A percentile compares a stretch with the other conserved stretches of the same genome.
These are phyloP conservation scores for Gossypium trilobum DNA, from an alignment of 441 rosid species.

Conservation along the genomic window DNA sequence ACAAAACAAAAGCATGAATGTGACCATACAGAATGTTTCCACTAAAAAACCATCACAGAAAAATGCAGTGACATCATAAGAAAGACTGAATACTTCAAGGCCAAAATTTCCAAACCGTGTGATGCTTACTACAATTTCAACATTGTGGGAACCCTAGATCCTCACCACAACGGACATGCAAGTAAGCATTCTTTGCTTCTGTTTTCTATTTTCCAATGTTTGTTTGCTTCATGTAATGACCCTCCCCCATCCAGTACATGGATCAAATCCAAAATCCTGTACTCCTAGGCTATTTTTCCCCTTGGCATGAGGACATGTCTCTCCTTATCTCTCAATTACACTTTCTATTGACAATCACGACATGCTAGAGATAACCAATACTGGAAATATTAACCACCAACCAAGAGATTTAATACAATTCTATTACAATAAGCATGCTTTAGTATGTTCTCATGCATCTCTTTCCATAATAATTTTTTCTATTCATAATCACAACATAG, in stretches of 20 bases:
- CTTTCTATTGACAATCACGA: neutral
- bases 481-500: neutral
- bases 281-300: neutral
- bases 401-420: conserved; percentile 77
- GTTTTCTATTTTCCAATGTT: neutral
- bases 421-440: conserved; percentile 17
- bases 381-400: conserved; percentile 39
- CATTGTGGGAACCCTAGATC: no score
- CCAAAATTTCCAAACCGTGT: neutral
- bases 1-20: neutral
- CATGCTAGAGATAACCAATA: neutral
- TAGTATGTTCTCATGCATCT: neutral
- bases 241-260: neutral
- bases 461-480: neutral
- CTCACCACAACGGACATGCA: neutral
- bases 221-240: neutral
- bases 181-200: neutral
- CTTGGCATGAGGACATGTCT: neutral
- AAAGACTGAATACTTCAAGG: neutral
- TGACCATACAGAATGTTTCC: neutral
- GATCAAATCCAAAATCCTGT: neutral
- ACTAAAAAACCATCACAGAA: neutral
- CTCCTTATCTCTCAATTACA: neutral
- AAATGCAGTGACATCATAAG: neutral
- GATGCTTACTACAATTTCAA: neutral